Evolutionary conservation across 1,139 yeast genomes (phyloP).

Genomic region (Nakaseomyces delphensis): DNA sequence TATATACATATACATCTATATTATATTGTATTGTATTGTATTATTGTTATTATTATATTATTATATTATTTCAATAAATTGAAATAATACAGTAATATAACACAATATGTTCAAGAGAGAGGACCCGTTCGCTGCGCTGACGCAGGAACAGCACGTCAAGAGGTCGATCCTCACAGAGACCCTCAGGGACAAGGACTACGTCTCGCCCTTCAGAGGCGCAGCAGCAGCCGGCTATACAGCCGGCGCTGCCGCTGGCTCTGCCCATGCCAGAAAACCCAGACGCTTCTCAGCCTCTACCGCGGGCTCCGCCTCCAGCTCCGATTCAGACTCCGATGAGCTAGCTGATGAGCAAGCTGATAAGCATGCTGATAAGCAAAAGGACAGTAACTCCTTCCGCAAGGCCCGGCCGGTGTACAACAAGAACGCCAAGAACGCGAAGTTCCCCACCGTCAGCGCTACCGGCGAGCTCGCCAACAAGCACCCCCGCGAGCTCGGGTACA

Average conservation of each 20-base stretch:
- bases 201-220: constrained; percentile 13
- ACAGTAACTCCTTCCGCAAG: neutral
- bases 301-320: neutral
- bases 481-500: constrained; percentile 22
- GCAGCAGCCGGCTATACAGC: too few relatives aligned
- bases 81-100: neutral
- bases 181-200: constrained; percentile 8
- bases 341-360: neutral
- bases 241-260: neutral
- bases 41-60: too few relatives aligned
- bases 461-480: constrained; percentile 15
- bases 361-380: neutral
- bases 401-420: constrained; percentile 11
- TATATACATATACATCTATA: too few relatives aligned
- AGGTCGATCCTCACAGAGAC: neutral
- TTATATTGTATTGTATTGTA: too few relatives aligned
- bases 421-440: constrained; percentile 18
- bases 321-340: neutral
- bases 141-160: neutral
- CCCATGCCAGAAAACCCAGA: neutral
- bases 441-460: constrained; percentile 26
- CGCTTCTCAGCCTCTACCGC: constrained; percentile 3
- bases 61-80: neutral
- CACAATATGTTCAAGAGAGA: constrained; percentile 3
- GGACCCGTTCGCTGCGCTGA: constrained; percentile 7